Percentiles rank a stretch among this genome's conserved stretches.
Evolutionary conservation across 441 rosid species (phyloP).

Genomic region (Manihot esculenta): DNA sequence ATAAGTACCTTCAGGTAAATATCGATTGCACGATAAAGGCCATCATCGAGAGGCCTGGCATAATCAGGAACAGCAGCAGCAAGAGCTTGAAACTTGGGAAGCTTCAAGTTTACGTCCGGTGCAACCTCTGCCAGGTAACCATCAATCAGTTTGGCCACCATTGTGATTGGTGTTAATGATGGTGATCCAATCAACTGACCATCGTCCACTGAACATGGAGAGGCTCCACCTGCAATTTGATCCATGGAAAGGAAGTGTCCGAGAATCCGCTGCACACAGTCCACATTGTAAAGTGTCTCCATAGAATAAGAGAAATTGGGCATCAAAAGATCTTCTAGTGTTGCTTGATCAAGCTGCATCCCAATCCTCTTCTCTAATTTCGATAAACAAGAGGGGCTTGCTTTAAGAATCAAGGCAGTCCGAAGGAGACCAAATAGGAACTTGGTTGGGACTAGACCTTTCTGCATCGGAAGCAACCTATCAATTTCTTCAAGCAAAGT

Average conservation of each 20-base stretch:
- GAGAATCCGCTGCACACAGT: conserved; percentile 79
- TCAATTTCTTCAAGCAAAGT: conserved; percentile 71
- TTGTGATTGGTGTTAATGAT: conserved; percentile 73
- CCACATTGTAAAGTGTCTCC: conserved; percentile 94
- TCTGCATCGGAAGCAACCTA: conserved; percentile 68
- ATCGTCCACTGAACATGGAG: conserved; percentile 81
- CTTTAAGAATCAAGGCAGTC: conserved; percentile 78
- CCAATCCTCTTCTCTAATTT: conserved; percentile 85
- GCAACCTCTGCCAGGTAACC: conserved; percentile 98
- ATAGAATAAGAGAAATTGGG: conserved; percentile 81
- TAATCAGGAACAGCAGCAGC: conserved; percentile 90
- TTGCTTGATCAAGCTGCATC: conserved; percentile 96
- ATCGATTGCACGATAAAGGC: conserved; percentile 95
- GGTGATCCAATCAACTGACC: conserved; percentile 85
- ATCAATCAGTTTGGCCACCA: conserved; percentile 86
- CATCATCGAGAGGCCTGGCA: conserved; percentile 88
- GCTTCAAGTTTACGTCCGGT: conserved; percentile 87
- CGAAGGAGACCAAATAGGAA: conserved; percentile 85
- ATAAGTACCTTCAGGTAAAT: conserved; percentile 81
- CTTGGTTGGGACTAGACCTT: conserved; percentile 75
- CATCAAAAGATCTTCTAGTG: conserved; percentile 91
- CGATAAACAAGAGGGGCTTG: conserved; percentile 56
- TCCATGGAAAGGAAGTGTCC: conserved; percentile 84
- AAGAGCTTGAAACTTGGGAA: conserved; percentile 87
- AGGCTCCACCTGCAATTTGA: conserved; percentile 71